Conservation (phyloP, 2,329 filamentous ascomycete species). For the Aaosphaeria arxii region DNA sequence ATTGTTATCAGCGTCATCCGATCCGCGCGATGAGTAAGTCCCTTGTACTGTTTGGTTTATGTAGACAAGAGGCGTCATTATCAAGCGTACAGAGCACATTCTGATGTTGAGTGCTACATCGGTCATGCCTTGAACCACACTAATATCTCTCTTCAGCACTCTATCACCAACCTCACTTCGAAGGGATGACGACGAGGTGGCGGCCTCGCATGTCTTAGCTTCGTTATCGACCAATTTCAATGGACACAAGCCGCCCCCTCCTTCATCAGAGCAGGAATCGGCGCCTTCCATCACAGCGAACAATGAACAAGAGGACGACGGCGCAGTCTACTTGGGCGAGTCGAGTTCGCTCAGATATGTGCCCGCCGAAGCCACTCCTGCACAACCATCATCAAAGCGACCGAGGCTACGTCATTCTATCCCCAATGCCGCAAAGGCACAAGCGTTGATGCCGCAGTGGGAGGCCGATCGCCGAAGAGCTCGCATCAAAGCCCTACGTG, state of each 20-base stretch:
- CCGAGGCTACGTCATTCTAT: background rate
- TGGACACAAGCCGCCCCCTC: background rate
- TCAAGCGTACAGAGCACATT: background rate
- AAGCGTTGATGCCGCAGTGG: background rate
- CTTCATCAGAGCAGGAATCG: background rate
- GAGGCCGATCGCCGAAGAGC: constrained; percentile 24
- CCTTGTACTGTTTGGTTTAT: too few species aligned
- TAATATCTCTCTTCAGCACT: background rate
- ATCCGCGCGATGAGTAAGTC: too few species aligned
- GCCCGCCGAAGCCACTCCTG: constrained; percentile 37
- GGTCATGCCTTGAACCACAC: background rate
- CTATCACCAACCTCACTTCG: constrained; percentile 5
- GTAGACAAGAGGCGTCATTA: too few species aligned
- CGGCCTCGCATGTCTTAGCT: constrained; percentile 26
- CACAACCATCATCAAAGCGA: constrained; percentile 13
- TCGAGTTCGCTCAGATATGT: constrained; percentile 51
- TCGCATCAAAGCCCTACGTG: constrained; percentile 35
- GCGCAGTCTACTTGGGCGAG: constrained; percentile 43
- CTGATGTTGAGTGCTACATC: background rate
- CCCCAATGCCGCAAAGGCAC: background rate
- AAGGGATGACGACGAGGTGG: constrained; percentile 25
- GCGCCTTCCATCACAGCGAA: constrained; percentile 4
- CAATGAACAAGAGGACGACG: constrained; percentile 23
- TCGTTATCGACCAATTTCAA: constrained; percentile 23
- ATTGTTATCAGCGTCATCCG: too few species aligned